Percentiles rank a stretch among this genome's conserved stretches.
These are phyloP conservation scores for Cyberlindnera galapagoensis DNA, from an alignment of 805 yeast species.

Conservation along the genomic window DNA sequence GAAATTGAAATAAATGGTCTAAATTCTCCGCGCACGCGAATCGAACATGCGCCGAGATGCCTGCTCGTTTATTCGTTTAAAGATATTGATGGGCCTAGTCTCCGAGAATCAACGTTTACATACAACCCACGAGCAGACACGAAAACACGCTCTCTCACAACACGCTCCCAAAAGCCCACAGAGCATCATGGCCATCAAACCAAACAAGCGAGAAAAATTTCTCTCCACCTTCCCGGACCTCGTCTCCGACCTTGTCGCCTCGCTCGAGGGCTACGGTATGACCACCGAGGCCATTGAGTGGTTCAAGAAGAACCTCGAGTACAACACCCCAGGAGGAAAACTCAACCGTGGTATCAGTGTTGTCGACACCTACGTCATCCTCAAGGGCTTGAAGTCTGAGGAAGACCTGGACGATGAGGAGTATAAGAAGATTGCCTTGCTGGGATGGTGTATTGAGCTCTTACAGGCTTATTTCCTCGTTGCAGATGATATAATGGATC, in stretches of 20 bases:
- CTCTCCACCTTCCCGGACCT: constrained; percentile 65
- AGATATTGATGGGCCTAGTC: too few relatives aligned
- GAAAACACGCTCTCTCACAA: too few relatives aligned
- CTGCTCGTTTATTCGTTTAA: too few relatives aligned
- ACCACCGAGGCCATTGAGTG: constrained; percentile 81
- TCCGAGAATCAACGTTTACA: too few relatives aligned
- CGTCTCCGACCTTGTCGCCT: constrained; percentile 65
- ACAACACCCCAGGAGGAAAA: constrained; percentile 96
- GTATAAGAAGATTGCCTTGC: constrained; percentile 76
- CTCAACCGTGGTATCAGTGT: constrained; percentile 94
- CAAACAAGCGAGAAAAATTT: constrained; percentile 44
- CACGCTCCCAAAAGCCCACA: too few relatives aligned
- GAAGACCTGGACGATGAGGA: constrained; percentile 61
- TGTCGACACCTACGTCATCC: constrained; percentile 80
- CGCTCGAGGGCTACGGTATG: constrained; percentile 65
- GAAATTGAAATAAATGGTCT: too few relatives aligned
- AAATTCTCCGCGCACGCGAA: too few relatives aligned
- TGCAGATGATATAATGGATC: constrained; percentile 98
- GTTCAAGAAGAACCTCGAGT: constrained; percentile 66
- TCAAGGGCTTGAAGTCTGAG: constrained; percentile 53
- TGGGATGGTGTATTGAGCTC: constrained; percentile 95
- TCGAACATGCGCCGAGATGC: too few relatives aligned
- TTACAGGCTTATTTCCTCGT: constrained; percentile 95
- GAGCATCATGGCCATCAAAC: constrained; percentile 20
- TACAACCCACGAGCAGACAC: too few relatives aligned